Percentiles rank a stretch among this genome's conserved stretches.
Evolutionary conservation across 2,329 filamentous ascomycete species (phyloP).

Genomic region (Leptosphaerulina australis): DNA sequence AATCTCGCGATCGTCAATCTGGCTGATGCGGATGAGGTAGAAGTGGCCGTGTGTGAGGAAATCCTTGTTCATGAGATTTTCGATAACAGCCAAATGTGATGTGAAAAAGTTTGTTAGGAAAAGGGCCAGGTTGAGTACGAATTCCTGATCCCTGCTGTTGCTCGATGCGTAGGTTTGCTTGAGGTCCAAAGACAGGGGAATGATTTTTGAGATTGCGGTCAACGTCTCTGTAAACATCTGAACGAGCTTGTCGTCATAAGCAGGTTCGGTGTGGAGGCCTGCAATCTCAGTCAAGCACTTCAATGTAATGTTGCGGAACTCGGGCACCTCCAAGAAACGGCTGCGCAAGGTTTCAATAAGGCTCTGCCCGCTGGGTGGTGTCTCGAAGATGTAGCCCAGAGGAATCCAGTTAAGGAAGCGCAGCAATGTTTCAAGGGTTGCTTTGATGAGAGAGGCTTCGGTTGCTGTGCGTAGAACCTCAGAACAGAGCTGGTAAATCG

Average conservation of each 20-base stretch:
- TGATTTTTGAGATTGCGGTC: slow-evolving; percentile 89
- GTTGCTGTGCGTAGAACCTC: slow-evolving; percentile 91
- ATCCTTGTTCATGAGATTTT: slow-evolving; percentile 93
- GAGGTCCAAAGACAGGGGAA: slow-evolving; percentile 86
- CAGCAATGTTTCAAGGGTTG: slow-evolving; percentile 93
- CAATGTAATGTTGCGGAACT: slow-evolving; percentile 95
- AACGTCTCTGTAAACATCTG: slow-evolving; percentile 98
- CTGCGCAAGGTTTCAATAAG: slow-evolving; percentile 94
- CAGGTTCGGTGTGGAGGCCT: slow-evolving; percentile 82
- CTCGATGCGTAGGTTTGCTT: slow-evolving; percentile 90
- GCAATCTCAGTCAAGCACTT: slow-evolving; percentile 98
- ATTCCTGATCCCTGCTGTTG: slow-evolving; percentile 93
- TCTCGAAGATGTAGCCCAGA: slow-evolving; percentile 98
- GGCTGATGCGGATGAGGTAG: slow-evolving; percentile 96
- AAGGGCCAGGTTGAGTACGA: slow-evolving; percentile 93
- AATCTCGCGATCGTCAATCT: slow-evolving; percentile 98
- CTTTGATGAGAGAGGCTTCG: slow-evolving; percentile 87
- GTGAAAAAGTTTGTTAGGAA: slow-evolving; percentile 98
- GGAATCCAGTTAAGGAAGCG: slow-evolving; percentile 99
- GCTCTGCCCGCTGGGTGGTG: slow-evolving; percentile 62
- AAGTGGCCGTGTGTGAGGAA: slow-evolving; percentile 96
- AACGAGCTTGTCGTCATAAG: slow-evolving; percentile 93
- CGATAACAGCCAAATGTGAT: slow-evolving; percentile 90
- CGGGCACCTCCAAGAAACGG: slow-evolving; percentile 88
- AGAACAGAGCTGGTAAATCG: slow-evolving; percentile 96